Evolutionary conservation across 208 protist genomes (phyloP).

Genomic region (Leptomonas seymouri): DNA sequence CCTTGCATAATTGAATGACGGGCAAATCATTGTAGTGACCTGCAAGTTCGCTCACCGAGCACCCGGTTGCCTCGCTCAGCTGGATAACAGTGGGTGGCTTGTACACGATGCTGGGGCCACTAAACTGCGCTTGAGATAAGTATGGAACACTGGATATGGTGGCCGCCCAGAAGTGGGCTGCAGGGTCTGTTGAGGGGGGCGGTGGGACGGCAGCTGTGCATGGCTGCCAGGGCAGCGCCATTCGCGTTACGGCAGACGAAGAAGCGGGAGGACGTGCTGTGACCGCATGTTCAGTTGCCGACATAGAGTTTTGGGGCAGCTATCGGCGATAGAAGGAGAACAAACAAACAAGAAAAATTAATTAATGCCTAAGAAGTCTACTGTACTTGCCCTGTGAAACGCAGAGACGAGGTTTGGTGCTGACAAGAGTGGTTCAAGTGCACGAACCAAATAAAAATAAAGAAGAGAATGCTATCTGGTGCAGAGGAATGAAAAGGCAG

Average conservation of each 20-base stretch:
- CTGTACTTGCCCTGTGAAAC: background rate
- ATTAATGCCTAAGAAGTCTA: background rate
- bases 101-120: conserved; percentile 48
- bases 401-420: background rate
- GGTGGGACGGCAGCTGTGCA: too few species aligned
- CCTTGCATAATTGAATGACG: conserved; percentile 46
- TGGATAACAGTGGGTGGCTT: conserved; percentile 56
- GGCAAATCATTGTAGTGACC: conserved; percentile 45
- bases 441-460: too few species aligned
- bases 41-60: conserved; percentile 30
- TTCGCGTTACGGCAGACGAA: background rate
- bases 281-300: background rate
- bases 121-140: conserved; percentile 36
- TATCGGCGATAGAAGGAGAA: background rate
- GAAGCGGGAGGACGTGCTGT: background rate
- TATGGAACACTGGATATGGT: conserved; percentile 44
- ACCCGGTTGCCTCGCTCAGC: conserved; percentile 48
- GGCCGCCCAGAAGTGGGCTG: conserved; percentile 5
- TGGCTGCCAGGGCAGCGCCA: conserved; percentile 15
- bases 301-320: conserved; percentile 17
- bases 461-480: too few species aligned
- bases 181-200: background rate
- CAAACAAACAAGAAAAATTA: background rate
- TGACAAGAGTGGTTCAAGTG: background rate
- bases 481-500: too few species aligned